Conservation (phyloP, 1,284 basidiomycete species). For the Spongiforma sp. region DNA sequence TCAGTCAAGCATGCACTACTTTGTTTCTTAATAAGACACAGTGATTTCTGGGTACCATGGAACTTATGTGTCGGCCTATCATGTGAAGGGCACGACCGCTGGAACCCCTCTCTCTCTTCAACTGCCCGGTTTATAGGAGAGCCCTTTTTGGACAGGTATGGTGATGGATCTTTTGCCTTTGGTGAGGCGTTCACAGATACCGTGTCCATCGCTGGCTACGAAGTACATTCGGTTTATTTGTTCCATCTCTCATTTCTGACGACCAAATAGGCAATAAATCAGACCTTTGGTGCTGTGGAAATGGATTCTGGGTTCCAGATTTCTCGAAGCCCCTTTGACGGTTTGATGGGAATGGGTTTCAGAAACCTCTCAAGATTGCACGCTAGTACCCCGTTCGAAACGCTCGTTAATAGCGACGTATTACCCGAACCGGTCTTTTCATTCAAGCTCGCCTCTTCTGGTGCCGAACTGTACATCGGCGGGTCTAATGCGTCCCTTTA, state of each 20-base stretch:
- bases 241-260: background rate
- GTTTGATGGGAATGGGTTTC: background rate
- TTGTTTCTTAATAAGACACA: background rate
- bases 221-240: background rate
- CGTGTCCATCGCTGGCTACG: background rate
- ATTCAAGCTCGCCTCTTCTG: conserved; percentile 44
- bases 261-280: background rate
- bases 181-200: background rate
- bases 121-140: background rate
- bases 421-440: conserved; percentile 36
- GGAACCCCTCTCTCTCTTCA: background rate
- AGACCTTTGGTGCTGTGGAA: background rate
- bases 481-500: conserved; percentile 30
- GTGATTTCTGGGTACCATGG: background rate
- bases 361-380: background rate
- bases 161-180: background rate
- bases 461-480: conserved; percentile 49
- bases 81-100: background rate
- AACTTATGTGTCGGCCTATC: background rate
- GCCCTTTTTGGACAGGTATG: background rate
- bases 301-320: background rate
- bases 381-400: background rate
- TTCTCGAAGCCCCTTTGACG: background rate
- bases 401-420: background rate
- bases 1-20: background rate